These are phyloP conservation scores for Penicillium sp. DNA, from an alignment of 2,329 filamentous ascomycete species.

Conservation along the genomic window DNA sequence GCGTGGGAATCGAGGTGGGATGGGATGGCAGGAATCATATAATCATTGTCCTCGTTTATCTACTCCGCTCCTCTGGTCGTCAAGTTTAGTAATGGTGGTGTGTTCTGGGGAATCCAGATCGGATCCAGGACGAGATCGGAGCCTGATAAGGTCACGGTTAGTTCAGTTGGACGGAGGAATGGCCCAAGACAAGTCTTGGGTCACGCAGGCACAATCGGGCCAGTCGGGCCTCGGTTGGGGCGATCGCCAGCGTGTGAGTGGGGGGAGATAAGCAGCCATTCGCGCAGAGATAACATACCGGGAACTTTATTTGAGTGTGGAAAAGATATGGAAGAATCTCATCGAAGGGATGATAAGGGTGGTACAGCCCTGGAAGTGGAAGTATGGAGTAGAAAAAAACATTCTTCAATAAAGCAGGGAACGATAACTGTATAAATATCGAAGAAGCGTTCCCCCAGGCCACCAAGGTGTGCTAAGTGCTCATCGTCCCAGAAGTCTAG, in stretches of 20 bases:
- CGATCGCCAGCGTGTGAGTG: not conserved
- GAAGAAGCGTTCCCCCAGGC: not conserved
- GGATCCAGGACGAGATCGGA: not conserved
- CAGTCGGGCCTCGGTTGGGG: not conserved
- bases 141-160: not conserved
- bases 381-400: not conserved
- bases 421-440: not conserved
- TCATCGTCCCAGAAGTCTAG: not conserved
- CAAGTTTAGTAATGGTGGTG: not conserved
- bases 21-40: not conserved
- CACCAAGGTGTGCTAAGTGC: not conserved
- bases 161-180: too few relatives aligned
- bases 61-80: not conserved
- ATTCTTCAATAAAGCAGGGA: too few relatives aligned
- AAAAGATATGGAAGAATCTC: not conserved
- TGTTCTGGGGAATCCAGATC: not conserved
- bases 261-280: slow-evolving; percentile 2
- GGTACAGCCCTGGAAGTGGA: not conserved
- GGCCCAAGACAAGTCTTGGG: not conserved
- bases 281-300: not conserved
- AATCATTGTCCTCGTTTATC: not conserved
- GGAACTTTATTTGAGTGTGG: not conserved
- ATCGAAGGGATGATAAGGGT: not conserved
- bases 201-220: not conserved
- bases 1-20: not conserved